Evolutionary conservation across 768 basidiomycete genomes (phyloP).

Genomic region (Suillus luteus): DNA sequence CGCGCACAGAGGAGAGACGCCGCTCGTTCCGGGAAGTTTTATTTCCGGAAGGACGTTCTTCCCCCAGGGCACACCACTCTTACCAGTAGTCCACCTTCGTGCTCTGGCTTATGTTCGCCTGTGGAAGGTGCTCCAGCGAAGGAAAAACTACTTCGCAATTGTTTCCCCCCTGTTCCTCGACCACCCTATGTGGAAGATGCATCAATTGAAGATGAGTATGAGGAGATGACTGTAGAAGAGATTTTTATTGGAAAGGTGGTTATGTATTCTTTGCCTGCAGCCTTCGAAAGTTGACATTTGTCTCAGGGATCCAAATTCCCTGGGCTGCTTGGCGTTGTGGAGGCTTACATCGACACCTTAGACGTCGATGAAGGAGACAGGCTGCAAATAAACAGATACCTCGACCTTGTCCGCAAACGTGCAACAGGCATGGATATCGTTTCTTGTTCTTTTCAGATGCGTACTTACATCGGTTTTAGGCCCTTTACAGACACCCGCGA

Average conservation of each 20-base stretch:
- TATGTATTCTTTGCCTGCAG: slow-evolving; percentile 11
- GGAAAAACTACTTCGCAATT: slow-evolving; percentile 69
- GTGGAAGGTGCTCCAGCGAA: slow-evolving; percentile 46
- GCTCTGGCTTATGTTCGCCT: slow-evolving; percentile 43
- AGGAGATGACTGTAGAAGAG: slow-evolving; percentile 89
- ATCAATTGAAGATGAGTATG: slow-evolving; percentile 80
- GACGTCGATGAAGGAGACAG: slow-evolving; percentile 68
- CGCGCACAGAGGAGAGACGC: slow-evolving; percentile 87
- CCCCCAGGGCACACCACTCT: slow-evolving; percentile 46
- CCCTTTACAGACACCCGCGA: slow-evolving; percentile 79
- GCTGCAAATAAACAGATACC: slow-evolving; percentile 68
- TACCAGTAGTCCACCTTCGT: slow-evolving; percentile 43
- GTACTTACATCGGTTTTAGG: slow-evolving; percentile 45
- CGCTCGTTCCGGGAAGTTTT: slow-evolving; percentile 72
- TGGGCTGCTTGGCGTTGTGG: slow-evolving; percentile 78
- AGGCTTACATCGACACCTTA: slow-evolving; percentile 83
- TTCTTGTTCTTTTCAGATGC: slow-evolving; percentile 12
- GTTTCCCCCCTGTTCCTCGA: slow-evolving; percentile 54
- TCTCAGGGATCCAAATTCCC: slow-evolving; percentile 65
- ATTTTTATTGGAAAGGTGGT: slow-evolving; percentile 91
- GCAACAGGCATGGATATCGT: slow-evolving; percentile 65
- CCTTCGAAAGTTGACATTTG: slow-evolving; percentile 6
- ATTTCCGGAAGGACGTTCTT: slow-evolving; percentile 87
- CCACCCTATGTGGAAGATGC: slow-evolving; percentile 55
- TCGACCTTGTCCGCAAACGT: slow-evolving; percentile 75